Base-by-base conservation (phyloP, 805 yeast species). In the Priceomyces castillae region DNA sequence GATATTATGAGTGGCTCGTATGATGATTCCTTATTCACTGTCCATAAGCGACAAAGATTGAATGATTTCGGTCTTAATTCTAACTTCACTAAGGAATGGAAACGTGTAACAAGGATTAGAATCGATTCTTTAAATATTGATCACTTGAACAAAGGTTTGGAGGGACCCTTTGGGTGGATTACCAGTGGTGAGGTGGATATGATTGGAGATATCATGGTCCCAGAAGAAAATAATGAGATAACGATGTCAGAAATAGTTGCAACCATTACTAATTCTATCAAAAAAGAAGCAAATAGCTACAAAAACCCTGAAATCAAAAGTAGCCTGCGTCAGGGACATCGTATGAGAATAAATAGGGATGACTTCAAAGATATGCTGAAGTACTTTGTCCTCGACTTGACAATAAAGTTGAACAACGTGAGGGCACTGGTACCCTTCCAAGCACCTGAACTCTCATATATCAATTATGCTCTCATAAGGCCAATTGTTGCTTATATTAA, bases 141-240 rank as follows among this genome's bases (percentile, higher is more conserved):
- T 52, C 98, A 94, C 64, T 66, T 94, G 45, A 94, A 94, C 58
- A 79, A 87, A 1, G 98, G 97, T 0, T 76, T 87, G 44, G 82
- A 82, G 42, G 99, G 99, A 0, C 96, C 98, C 10, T 89, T 94
- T 64, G 97, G 98, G 5, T 94, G 99, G 99, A 92, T 94, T 43
- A 81, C 88, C 4, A 76, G 79, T 48, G 99, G 99, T 11, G 81
- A 81, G 40, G 98, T 92, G 17, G 97, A 94, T 62, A 84, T 94
- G 82, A 69, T 88, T 49, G 97, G 97, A 6, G 97, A 94, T 58
- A 80, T 92, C 14, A 79, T 83, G 75, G 81, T 90, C 2, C 95
- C 96, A 0, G 78, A 79, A 37, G 82, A 79, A 41, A 72, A 74
- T 34, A 77, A 78, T 26, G 80, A 76, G 34, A 61, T 76, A 38